These are phyloP conservation scores for Vigna angularis DNA, from an alignment of 306 rosid species.

Conservation along the genomic window DNA sequence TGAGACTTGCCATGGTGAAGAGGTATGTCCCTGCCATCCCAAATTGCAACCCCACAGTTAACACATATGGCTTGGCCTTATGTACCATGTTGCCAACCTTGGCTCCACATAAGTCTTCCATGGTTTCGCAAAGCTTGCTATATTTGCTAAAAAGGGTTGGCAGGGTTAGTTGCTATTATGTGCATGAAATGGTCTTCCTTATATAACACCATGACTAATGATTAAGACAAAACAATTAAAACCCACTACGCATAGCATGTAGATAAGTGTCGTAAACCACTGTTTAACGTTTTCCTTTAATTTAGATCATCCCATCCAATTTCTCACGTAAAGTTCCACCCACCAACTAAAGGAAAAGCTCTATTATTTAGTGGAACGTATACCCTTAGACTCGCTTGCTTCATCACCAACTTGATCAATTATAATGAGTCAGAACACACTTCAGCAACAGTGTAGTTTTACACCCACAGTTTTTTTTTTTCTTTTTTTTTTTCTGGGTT, in stretches of 20 bases:
- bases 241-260: conserved; percentile 38
- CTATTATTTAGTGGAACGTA: conserved; percentile 33
- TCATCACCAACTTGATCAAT: not conserved
- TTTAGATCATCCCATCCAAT: conserved; percentile 13
- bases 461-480: conserved; percentile 5
- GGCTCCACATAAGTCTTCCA: conserved; percentile 4
- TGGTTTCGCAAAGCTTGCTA: not conserved
- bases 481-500: not conserved
- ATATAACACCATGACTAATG: conserved; percentile 23
- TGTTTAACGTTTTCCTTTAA: conserved; percentile 29
- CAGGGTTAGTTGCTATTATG: not conserved
- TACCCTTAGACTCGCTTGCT: conserved; percentile 19
- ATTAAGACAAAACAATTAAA: conserved; percentile 33
- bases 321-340: conserved; percentile 34
- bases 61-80: conserved; percentile 62
- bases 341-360: conserved; percentile 13
- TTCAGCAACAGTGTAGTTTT: conserved; percentile 5
- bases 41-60: conserved; percentile 69
- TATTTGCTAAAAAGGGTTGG: conserved; percentile 2
- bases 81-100: conserved; percentile 21
- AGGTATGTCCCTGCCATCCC: conserved; percentile 69
- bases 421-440: conserved; percentile 50
- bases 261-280: conserved; percentile 13
- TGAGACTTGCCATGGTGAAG: conserved; percentile 63
- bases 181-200: conserved; percentile 31